Percentiles rank a stretch among this genome's conserved stretches.
phyloP scores from a whole-genome alignment of 805 yeast species.

The Lachancea nothofagi region DNA sequence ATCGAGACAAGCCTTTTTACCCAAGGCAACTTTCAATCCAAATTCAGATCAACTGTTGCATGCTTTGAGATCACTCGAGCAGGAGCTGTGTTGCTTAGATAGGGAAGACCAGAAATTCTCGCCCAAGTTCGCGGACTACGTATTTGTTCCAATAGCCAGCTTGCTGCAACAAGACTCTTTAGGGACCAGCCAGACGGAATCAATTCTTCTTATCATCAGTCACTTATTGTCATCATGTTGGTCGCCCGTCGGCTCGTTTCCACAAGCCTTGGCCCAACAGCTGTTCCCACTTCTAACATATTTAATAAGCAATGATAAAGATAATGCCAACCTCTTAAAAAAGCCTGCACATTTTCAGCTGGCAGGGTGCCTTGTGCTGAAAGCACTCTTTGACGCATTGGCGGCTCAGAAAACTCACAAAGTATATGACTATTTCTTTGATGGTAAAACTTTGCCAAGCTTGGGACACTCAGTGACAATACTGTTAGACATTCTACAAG shows the following conservation, averaged over 20 bases:
- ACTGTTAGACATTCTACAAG: conserved; percentile 34
- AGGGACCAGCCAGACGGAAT: conserved; percentile 42
- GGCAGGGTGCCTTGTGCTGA: conserved; percentile 35
- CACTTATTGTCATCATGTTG: conserved; percentile 45
- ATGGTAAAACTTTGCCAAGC: conserved; percentile 35
- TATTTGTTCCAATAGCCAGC: conserved; percentile 55
- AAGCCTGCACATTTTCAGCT: conserved; percentile 36
- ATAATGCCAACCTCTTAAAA: conserved; percentile 15
- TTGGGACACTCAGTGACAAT: conserved; percentile 46
- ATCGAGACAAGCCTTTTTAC: conserved; percentile 41
- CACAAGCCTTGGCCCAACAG: conserved; percentile 38
- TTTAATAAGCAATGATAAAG: conserved; percentile 35
- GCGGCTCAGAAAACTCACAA: conserved; percentile 23
- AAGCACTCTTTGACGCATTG: conserved; percentile 31
- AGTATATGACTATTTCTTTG: conserved; percentile 16
- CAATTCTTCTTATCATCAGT: conserved; percentile 40
- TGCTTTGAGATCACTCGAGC: conserved; percentile 34
- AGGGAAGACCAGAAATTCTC: conserved; percentile 26
- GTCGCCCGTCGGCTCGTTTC: conserved; percentile 36
- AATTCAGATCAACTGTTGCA: conserved; percentile 29
- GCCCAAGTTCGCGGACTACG: conserved; percentile 49
- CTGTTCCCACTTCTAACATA: conserved; percentile 43
- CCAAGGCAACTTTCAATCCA: conserved; percentile 32
- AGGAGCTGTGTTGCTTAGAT: conserved; percentile 14
- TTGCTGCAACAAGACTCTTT: conserved; percentile 45